A percentile compares a stretch with the other conserved stretches of the same genome.
Evolutionary conservation across 2,329 filamentous ascomycete species (phyloP).

Genomic region (Pseudocercospora vitis): DNA sequence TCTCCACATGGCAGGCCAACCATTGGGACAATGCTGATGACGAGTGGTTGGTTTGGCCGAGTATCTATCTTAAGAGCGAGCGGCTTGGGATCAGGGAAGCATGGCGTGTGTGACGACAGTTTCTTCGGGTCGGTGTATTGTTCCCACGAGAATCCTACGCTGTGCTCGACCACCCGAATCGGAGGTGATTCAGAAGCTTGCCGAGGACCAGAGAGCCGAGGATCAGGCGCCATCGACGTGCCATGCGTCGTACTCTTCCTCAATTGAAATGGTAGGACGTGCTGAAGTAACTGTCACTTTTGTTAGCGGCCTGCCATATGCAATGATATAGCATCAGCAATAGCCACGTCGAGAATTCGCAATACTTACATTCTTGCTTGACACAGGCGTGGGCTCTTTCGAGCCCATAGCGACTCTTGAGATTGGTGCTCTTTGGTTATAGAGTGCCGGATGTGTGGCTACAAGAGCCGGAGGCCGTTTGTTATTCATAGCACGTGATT

Average conservation of each 20-base stretch:
- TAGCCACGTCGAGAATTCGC: too few relatives aligned
- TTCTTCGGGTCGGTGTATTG: slow-evolving; percentile 9
- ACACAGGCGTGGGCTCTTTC: not conserved
- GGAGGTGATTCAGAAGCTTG: not conserved
- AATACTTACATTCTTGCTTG: too few relatives aligned
- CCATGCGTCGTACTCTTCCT: too few relatives aligned
- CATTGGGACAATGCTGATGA: slow-evolving; percentile 21
- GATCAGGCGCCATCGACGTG: too few relatives aligned
- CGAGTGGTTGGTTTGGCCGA: slow-evolving; percentile 7
- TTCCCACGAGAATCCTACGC: slow-evolving; percentile 8
- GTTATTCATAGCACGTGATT: slow-evolving; percentile 10
- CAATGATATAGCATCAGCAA: too few relatives aligned
- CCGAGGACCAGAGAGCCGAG: not conserved
- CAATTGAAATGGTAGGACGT: too few relatives aligned
- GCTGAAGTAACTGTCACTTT: too few relatives aligned
- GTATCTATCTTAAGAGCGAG: slow-evolving; percentile 15
- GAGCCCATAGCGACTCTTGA: not conserved
- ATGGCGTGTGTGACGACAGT: slow-evolving; percentile 10
- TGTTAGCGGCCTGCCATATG: too few relatives aligned
- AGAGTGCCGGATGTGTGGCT: slow-evolving; percentile 21
- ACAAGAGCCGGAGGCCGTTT: slow-evolving; percentile 9
- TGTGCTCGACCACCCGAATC: not conserved
- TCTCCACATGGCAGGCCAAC: slow-evolving; percentile 19
- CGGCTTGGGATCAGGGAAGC: slow-evolving; percentile 12
- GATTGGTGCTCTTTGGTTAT: slow-evolving; percentile 8